Evolutionary conservation across 768 basidiomycete genomes (phyloP), one percentile per base, ranked within the genome.

Genomic region (Lentinula raphanica): DNA sequence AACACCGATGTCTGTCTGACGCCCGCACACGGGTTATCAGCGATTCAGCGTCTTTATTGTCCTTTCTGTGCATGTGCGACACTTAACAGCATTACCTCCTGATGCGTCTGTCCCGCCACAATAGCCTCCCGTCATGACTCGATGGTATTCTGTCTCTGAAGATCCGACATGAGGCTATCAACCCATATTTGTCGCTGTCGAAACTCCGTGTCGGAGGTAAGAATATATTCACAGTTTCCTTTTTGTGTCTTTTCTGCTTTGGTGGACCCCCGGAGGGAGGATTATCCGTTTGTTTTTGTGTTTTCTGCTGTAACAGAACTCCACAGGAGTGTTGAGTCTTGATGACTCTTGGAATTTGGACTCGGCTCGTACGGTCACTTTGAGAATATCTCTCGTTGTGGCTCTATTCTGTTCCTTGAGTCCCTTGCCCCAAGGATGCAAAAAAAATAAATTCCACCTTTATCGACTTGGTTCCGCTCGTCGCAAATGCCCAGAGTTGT

Each of bases 121-220:
- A 35, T 35, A 50, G 27, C 46, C 27, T 48, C 27, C 46, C 46
- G 46, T 32, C 32, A 39, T 36, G 42, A 44, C 42, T 44, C 17
- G 40, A 21, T 7, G 15, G 40, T n/a, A 35, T 35, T 35, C 32
- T 6, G 32, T 28, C 4, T 28, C 17, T 31, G 29, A 50, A 36
- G 49, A 50, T 50, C 51, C 51, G 36, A 53, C 51, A 53, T 23
- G 51, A 53, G 51, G 51, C 51, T 53, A 53, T 53, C 51, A 39
- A 39, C 36, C 51, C 35, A 12, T 15, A 40, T 53, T 39, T 39
- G 27, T 50, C 49, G 5, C 2, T 28, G 15, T 28, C 27, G 17
- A 31, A 36, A 50, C 49, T 29, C 29, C 25, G 46, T 17, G 2
- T 6, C 12, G n/a, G n/a, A n/a, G n/a, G 6, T 35, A 35, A 35